Evolutionary conservation across 352 stramenopile genomes (phyloP).

Genomic region (Peronospora belbahrii): DNA sequence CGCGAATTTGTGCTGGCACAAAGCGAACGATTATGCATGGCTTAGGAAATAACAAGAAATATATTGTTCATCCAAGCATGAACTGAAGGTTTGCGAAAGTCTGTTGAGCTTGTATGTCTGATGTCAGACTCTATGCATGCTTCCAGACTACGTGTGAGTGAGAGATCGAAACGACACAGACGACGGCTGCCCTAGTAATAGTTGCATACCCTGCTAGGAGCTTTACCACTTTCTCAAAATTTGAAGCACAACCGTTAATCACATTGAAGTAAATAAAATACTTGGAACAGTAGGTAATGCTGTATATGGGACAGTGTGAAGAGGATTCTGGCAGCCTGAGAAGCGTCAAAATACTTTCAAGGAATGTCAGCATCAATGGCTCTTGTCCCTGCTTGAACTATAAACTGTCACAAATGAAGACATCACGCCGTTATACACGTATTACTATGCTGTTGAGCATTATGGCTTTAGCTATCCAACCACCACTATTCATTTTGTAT

Average conservation of each 20-base stretch:
- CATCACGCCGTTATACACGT: slow-evolving; percentile 1
- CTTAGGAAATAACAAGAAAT: too few relatives aligned
- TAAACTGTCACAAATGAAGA: slow-evolving; percentile 14
- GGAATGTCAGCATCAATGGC: not conserved
- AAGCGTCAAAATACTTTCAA: not conserved
- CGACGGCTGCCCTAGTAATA: not conserved
- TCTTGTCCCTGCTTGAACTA: slow-evolving; percentile 21
- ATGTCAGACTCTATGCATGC: too few relatives aligned
- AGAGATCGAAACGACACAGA: slow-evolving; percentile 9
- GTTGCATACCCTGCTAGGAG: slow-evolving; percentile 3
- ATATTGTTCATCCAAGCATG: too few relatives aligned
- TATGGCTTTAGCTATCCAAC: not conserved
- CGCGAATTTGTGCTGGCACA: too few relatives aligned
- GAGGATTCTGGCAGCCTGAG: not conserved
- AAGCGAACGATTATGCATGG: too few relatives aligned
- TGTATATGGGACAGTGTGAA: slow-evolving; percentile 21
- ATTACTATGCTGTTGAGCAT: not conserved
- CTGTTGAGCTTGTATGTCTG: too few relatives aligned
- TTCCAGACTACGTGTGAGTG: too few relatives aligned
- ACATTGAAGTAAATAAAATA: slow-evolving; percentile 12
- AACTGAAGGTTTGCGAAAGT: too few relatives aligned
- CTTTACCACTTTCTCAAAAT: slow-evolving; percentile 10
- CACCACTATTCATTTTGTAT: slow-evolving; percentile 14
- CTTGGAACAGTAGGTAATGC: not conserved
- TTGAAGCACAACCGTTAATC: slow-evolving; percentile 7